Base-by-base conservation (phyloP, 2,329 filamentous ascomycete species). In the Zymoseptoria tritici region DNA sequence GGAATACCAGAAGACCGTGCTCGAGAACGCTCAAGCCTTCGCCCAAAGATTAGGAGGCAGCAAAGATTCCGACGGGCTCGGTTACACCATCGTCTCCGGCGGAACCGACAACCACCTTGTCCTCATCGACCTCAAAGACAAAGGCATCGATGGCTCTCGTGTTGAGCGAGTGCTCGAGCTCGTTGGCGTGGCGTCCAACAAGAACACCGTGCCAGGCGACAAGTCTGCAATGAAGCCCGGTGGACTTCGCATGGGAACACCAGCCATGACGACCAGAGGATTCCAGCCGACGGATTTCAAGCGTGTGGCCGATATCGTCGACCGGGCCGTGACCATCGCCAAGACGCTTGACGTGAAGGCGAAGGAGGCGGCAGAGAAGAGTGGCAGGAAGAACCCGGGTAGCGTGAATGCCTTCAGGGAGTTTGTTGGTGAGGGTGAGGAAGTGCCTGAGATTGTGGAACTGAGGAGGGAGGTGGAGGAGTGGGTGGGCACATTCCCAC, bases 61-160 rank as follows among this genome's bases (percentile, higher is more conserved):
- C 58, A 90, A 92, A 75, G 85, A 87, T 69, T 89, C 88, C 73
- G 89, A 88, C 58, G 87, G 86, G 2, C 81, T 92, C 11, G 90
- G 88, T 52, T 96, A 97, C 81, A 89, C 87, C 73, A 85, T 99
- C 63, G 94, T 99, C 63, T 90, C 89, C 58, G 92, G 91, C 69
- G 94, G 94, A 66, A 99, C 94, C 24, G 94, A 99, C 79, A 97
- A 96, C 80, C 94, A 99, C 78, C 87, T 99, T 65, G 89, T 99
- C 9, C 83, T 99, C 19, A 81, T 94, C 54, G 94, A 99, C 75
- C 84, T 99, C 55, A 96, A 96, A 79, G 86, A 90, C 46, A 89
- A 94, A 73, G 82, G 83, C 60, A 86, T 99, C 62, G 94, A 99
- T 72, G 93, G 93, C 69, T 93, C 94, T 58, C 91, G 94, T 76